These are phyloP conservation scores for Oxytropis ochrocephala DNA, from an alignment of 306 rosid genomes.

Conservation along the genomic window DNA sequence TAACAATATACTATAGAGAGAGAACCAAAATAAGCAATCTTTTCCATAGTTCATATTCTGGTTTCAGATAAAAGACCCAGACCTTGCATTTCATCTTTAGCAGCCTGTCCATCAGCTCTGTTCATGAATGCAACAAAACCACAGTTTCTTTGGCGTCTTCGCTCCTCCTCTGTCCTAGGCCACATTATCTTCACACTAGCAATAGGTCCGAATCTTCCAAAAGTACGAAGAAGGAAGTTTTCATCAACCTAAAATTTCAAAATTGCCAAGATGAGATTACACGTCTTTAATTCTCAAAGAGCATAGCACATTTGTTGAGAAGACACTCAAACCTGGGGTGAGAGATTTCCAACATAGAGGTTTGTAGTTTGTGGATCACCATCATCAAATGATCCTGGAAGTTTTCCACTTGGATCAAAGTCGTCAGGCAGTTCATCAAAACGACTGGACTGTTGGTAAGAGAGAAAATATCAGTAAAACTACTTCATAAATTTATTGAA, in stretches of 20 bases:
- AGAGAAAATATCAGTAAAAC: conserved; percentile 8
- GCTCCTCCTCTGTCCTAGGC: conserved; percentile 99
- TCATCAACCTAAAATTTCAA: conserved; percentile 72
- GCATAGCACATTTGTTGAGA: not conserved
- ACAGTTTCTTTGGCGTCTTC: conserved; percentile 97
- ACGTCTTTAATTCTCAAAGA: conserved; percentile 3
- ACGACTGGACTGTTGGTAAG: conserved; percentile 61
- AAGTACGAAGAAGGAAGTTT: conserved; percentile 94
- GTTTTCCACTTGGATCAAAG: conserved; percentile 93
- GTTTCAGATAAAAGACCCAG: conserved; percentile 20
- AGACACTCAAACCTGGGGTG: conserved; percentile 66
- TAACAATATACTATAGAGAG: not conserved
- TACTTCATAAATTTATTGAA: conserved; percentile 7
- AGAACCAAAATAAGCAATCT: not conserved
- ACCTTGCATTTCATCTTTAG: conserved; percentile 99
- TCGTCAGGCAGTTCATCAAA: conserved; percentile 98
- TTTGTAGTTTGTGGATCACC: conserved; percentile 99
- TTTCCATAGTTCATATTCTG: not conserved
- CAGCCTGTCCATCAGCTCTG: conserved; percentile 97
- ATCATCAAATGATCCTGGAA: conserved; percentile 98
- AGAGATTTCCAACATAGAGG: conserved; percentile 97
- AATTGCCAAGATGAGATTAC: conserved; percentile 18
- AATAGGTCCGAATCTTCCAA: conserved; percentile 99
- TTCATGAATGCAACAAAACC: conserved; percentile 99
- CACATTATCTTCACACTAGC: conserved; percentile 99